These are phyloP conservation scores for Dryadomyces sulphureus DNA, from an alignment of 2,329 filamentous ascomycete species.

Conservation along the genomic window DNA sequence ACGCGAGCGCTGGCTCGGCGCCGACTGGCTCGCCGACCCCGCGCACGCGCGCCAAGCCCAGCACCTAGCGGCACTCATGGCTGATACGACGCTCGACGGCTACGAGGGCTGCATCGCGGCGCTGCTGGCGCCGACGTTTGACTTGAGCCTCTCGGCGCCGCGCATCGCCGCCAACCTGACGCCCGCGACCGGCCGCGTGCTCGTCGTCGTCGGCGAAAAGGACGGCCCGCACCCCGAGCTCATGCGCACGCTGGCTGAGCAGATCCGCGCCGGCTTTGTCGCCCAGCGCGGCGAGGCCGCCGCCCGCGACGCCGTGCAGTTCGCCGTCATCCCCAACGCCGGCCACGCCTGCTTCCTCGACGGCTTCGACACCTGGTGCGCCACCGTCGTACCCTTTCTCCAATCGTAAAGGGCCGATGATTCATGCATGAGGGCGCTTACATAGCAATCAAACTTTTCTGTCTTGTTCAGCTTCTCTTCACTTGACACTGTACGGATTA, in stretches of 20 bases:
- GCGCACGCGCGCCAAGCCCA: slow-evolving; percentile 13
- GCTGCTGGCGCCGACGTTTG: slow-evolving; percentile 21
- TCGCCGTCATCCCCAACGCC: slow-evolving; percentile 21
- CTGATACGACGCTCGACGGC: slow-evolving; percentile 22
- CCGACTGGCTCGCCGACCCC: slow-evolving; percentile 21
- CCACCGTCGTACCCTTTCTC: slow-evolving; percentile 14
- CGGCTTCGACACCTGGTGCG: slow-evolving; percentile 18
- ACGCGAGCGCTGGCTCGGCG: slow-evolving; percentile 11
- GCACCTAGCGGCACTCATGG: slow-evolving; percentile 17
- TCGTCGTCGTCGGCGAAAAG: slow-evolving; percentile 25
- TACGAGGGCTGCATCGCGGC: slow-evolving; percentile 26
- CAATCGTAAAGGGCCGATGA: neutral
- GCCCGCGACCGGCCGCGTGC: slow-evolving; percentile 14
- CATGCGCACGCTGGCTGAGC: slow-evolving; percentile 23
- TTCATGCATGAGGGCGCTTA: too few relatives aligned
- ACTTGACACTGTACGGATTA: too few relatives aligned
- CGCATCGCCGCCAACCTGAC: slow-evolving; percentile 18
- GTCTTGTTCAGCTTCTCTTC: too few relatives aligned
- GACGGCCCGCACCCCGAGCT: slow-evolving; percentile 23
- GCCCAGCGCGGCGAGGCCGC: neutral
- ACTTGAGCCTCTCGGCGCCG: slow-evolving; percentile 19
- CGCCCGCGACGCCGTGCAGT: slow-evolving; percentile 12
- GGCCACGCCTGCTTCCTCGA: slow-evolving; percentile 25
- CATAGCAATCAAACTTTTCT: too few relatives aligned
- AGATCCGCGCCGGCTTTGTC: slow-evolving; percentile 19